Conservation (phyloP, 495 filamentous ascomycete genomes). For the Hypoxylon trugodes region DNA sequence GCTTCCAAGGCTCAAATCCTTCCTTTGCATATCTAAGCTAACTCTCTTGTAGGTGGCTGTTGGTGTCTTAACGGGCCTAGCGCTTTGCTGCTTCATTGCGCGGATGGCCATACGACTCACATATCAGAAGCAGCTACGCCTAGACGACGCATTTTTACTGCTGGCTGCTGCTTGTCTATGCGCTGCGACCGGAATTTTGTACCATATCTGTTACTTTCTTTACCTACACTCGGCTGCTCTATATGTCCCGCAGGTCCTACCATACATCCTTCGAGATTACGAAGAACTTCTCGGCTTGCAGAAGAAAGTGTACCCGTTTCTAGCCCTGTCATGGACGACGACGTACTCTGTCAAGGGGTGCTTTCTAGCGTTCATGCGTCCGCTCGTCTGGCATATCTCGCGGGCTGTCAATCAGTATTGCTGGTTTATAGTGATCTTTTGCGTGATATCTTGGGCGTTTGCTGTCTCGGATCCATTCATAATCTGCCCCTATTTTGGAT, state of each 20-base stretch:
- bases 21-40: too few relatives aligned
- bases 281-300: conserved; percentile 15
- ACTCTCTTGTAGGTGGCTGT: too few relatives aligned
- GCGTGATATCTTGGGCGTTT: conserved; percentile 26
- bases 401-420: conserved; percentile 21
- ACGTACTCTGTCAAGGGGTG: conserved; percentile 30
- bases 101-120: conserved; percentile 28
- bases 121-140: conserved; percentile 19
- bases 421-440: conserved; percentile 24
- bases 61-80: conserved; percentile 19
- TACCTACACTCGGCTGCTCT: conserved; percentile 26
- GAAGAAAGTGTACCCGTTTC: conserved; percentile 11
- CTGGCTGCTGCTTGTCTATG: conserved; percentile 16
- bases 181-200: conserved; percentile 19
- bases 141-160: conserved; percentile 33
- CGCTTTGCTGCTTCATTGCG: conserved; percentile 14
- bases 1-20: too few relatives aligned
- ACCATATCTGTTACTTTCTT: conserved; percentile 20
- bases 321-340: conserved; percentile 29
- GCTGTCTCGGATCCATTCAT: conserved; percentile 24
- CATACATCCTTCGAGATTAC: conserved; percentile 2
- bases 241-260: conserved; percentile 9
- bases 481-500: conserved; percentile 26
- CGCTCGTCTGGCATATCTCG: conserved; percentile 24
- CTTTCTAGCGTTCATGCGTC: conserved; percentile 33